Conservation (phyloP, 371 early-diverging fungal species). For the Mucor plumbeus region DNA sequence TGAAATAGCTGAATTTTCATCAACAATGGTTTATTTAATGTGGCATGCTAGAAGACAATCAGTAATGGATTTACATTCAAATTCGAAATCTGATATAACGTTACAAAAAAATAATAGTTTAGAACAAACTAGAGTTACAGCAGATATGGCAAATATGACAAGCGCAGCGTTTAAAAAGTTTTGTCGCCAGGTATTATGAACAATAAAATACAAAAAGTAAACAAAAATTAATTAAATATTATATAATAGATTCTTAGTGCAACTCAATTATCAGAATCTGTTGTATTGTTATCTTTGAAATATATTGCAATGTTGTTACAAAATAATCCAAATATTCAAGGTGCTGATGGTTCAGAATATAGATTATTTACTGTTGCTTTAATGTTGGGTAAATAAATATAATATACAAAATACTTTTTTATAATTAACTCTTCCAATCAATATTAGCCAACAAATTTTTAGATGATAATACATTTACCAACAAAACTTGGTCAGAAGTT, state of each 20-base stretch:
- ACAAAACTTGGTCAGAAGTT: slow-evolving; percentile 73
- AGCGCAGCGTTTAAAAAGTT: slow-evolving; percentile 60
- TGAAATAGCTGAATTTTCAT: slow-evolving; percentile 64
- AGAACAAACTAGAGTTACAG: slow-evolving; percentile 31
- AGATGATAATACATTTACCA: slow-evolving; percentile 73
- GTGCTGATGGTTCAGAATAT: slow-evolving; percentile 77
- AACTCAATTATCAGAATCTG: slow-evolving; percentile 69
- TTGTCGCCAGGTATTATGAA: slow-evolving; percentile 48
- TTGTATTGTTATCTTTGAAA: slow-evolving; percentile 61
- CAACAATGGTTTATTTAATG: slow-evolving; percentile 65
- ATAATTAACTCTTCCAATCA: background rate
- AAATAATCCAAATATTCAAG: slow-evolving; percentile 63
- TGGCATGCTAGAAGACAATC: slow-evolving; percentile 61
- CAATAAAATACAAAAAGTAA: background rate
- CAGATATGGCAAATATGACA: slow-evolving; percentile 45
- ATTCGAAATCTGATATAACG: slow-evolving; percentile 20
- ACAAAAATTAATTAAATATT: background rate
- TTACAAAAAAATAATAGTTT: slow-evolving; percentile 5
- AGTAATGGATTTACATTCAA: slow-evolving; percentile 39
- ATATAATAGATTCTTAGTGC: slow-evolving; percentile 52
- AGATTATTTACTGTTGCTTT: slow-evolving; percentile 80
- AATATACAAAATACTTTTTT: background rate
- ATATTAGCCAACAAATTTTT: slow-evolving; percentile 65
- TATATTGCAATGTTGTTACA: slow-evolving; percentile 65
- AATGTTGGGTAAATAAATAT: slow-evolving; percentile 52